These are phyloP conservation scores for Plasmodium gonderi DNA, from an alignment of 169 alveolate species.

Conservation along the genomic window DNA sequence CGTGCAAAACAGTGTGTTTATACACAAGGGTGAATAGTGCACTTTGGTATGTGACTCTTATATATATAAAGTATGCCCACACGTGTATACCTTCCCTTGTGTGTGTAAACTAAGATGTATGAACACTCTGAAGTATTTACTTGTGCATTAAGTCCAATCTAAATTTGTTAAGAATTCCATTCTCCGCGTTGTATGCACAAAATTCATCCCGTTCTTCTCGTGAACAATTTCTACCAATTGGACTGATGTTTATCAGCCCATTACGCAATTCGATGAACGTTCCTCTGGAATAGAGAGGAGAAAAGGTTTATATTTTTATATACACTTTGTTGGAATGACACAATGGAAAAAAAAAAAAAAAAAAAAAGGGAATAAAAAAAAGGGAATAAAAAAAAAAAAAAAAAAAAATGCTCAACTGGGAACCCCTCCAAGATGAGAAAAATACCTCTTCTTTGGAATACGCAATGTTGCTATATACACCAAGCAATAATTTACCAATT, in stretches of 20 bases:
- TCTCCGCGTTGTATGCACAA: conserved; percentile 85
- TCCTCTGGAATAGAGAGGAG: conserved; percentile 82
- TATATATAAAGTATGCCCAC: too few relatives aligned
- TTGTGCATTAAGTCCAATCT: conserved; percentile 10
- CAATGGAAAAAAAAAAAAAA: too few relatives aligned
- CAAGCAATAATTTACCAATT: conserved; percentile 90
- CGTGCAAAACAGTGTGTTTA: too few relatives aligned
- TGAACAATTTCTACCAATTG: conserved; percentile 97
- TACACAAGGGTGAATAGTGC: too few relatives aligned
- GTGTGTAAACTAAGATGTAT: conserved; percentile 92
- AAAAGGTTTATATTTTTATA: background rate
- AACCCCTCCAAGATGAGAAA: too few relatives aligned
- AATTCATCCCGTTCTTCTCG: conserved; percentile 94
- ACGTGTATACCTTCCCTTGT: too few relatives aligned
- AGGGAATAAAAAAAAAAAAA: too few relatives aligned
- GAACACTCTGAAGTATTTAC: conserved; percentile 57
- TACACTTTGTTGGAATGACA: too few relatives aligned
- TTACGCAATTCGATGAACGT: conserved; percentile 95
- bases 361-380: too few relatives aligned
- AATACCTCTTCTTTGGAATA: conserved; percentile 94
- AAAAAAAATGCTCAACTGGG: too few relatives aligned
- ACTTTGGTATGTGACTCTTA: too few relatives aligned
- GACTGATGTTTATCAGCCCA: conserved; percentile 96
- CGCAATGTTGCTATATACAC: conserved; percentile 91
- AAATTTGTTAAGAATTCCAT: conserved; percentile 67